Conservation (phyloP, 2,329 filamentous ascomycete species). For the Chrysoporthe austroafricana region DNA sequence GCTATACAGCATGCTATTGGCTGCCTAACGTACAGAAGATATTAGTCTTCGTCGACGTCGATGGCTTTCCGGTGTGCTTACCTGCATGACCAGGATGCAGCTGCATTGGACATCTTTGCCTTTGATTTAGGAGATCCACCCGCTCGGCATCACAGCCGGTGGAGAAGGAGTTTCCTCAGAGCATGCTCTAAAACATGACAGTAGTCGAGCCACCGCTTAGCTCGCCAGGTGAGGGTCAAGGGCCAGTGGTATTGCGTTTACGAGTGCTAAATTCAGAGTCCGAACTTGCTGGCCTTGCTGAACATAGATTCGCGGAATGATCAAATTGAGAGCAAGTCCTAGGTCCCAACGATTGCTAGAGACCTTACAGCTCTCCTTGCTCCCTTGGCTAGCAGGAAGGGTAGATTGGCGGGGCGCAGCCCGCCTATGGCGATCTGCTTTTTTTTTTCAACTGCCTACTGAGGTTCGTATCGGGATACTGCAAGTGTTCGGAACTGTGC, state of each 20-base stretch:
- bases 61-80: not conserved
- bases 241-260: too few relatives aligned
- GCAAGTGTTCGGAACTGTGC: constrained; percentile 3
- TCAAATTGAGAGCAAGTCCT: not conserved
- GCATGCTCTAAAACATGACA: not conserved
- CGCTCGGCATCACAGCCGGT: too few relatives aligned
- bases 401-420: not conserved
- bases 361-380: not conserved
- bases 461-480: not conserved
- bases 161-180: too few relatives aligned
- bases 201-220: too few relatives aligned
- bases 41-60: not conserved
- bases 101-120: not conserved
- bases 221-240: too few relatives aligned
- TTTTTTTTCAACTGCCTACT: not conserved
- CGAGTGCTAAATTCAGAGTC: too few relatives aligned
- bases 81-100: not conserved
- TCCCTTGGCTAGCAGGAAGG: not conserved
- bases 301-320: not conserved
- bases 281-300: too few relatives aligned
- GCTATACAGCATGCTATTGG: not conserved
- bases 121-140: not conserved
- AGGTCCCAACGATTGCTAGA: not conserved
- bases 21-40: not conserved
- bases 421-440: not conserved